Conservation (phyloP, 1,284 basidiomycete genomes). For the Leccinum pachyderme region DNA sequence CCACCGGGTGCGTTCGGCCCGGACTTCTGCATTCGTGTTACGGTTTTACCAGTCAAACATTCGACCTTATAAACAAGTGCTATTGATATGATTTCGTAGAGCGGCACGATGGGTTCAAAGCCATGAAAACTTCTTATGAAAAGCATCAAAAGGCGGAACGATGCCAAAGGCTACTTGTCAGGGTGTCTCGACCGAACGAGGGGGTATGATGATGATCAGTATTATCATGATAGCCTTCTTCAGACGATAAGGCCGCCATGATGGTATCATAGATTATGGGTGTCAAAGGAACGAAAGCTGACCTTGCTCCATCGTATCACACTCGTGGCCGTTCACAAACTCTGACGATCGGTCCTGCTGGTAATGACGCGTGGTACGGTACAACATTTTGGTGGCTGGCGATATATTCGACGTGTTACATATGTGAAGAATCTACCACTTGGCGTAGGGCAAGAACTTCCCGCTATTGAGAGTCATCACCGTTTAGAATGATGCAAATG, state of each 20-base stretch:
- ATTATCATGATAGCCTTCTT: constrained; percentile 9
- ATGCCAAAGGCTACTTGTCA: too few relatives aligned
- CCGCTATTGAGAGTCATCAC: constrained; percentile 43
- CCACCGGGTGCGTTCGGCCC: too few relatives aligned
- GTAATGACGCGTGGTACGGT: constrained; percentile 10
- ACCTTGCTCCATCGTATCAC: constrained; percentile 10
- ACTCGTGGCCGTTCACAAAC: background rate
- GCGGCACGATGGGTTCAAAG: too few relatives aligned
- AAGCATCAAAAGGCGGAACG: too few relatives aligned
- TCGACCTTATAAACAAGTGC: too few relatives aligned
- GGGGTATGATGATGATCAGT: constrained; percentile 1
- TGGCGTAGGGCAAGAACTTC: constrained; percentile 72
- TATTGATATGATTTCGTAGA: too few relatives aligned
- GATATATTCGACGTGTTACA: background rate
- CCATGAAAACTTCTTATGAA: too few relatives aligned
- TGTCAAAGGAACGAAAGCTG: background rate
- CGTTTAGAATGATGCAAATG: constrained; percentile 1
- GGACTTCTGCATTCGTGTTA: too few relatives aligned
- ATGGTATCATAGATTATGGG: background rate
- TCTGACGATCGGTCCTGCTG: constrained; percentile 8
- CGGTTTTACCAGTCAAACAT: too few relatives aligned
- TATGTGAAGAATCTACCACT: constrained; percentile 44
- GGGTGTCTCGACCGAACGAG: constrained; percentile 9
- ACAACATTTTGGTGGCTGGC: background rate
- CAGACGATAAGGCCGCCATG: constrained; percentile 17